A percentile compares a stretch with the other conserved stretches of the same genome.
phyloP scores from a whole-genome alignment of 805 yeast genomes.

The Jamesozyma jinghongensis region DNA sequence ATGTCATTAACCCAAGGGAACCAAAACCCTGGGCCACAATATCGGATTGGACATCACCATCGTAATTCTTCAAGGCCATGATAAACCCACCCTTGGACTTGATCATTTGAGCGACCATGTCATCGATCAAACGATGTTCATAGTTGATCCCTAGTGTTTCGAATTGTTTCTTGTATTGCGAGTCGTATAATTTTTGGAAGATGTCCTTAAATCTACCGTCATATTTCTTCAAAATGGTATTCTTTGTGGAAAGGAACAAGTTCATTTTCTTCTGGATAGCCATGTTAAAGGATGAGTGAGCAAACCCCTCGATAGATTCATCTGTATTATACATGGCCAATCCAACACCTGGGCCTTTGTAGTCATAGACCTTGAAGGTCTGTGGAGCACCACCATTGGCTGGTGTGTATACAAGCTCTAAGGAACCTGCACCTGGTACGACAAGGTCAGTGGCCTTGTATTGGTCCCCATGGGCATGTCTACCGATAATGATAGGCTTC shows the following conservation, averaged over 20 bases:
- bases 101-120: constrained; percentile 84
- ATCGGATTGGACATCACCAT: constrained; percentile 80
- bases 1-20: constrained; percentile 76
- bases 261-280: constrained; percentile 58
- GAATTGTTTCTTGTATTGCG: constrained; percentile 46
- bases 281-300: constrained; percentile 69
- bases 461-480: constrained; percentile 83
- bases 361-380: constrained; percentile 45
- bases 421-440: constrained; percentile 50
- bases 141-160: constrained; percentile 57
- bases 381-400: constrained; percentile 29
- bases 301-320: constrained; percentile 67
- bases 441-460: constrained; percentile 72
- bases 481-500: constrained; percentile 73
- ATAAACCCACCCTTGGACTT: constrained; percentile 77
- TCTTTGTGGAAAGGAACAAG: constrained; percentile 63
- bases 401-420: constrained; percentile 61
- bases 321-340: constrained; percentile 80
- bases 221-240: constrained; percentile 72
- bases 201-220: constrained; percentile 80
- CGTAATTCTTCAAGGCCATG: constrained; percentile 75
- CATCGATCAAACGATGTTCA: constrained; percentile 77
- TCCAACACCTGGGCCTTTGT: constrained; percentile 55
- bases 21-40: constrained; percentile 86
- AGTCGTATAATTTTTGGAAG: constrained; percentile 57